Percentiles rank a stretch among this genome's conserved stretches.
These are phyloP conservation scores for Erysimum cheiri DNA, from an alignment of 441 rosid genomes.

Conservation along the genomic window DNA sequence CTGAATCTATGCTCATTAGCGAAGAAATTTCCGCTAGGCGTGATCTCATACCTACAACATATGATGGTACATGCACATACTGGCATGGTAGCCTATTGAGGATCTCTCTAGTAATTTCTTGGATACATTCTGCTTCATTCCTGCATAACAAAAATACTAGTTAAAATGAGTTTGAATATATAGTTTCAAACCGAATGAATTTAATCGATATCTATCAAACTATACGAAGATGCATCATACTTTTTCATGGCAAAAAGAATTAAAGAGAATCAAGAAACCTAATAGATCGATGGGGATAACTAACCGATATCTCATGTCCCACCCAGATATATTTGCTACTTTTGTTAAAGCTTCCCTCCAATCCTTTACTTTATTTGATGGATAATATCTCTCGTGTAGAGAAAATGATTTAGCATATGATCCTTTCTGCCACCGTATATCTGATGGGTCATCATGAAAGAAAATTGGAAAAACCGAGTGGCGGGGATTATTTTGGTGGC, in stretches of 20 bases:
- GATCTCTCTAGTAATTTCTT: no score
- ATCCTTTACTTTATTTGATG: not conserved
- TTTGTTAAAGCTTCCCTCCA: constrained; percentile 31
- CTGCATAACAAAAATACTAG: no score
- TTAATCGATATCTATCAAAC: no score
- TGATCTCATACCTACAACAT: constrained; percentile 2
- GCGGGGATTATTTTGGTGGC: rapidly evolving
- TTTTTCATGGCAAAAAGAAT: no score
- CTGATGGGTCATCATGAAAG: not conserved
- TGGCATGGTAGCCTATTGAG: no score
- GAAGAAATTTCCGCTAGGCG: rapidly evolving
- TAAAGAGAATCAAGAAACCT: no score
- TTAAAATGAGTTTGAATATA: not conserved
- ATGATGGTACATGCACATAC: not conserved
- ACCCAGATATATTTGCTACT: not conserved
- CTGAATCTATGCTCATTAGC: not conserved
- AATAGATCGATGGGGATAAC: not conserved
- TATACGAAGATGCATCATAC: not conserved
- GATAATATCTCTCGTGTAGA: not conserved
- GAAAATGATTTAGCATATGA: not conserved
- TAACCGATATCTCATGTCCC: not conserved
- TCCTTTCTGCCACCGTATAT: not conserved
- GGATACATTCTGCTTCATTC: no score
- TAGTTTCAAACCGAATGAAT: not conserved
- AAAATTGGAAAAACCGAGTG: not conserved